Conservation (phyloP, 352 stramenopile species). For the Globisporangium okanoganense region DNA sequence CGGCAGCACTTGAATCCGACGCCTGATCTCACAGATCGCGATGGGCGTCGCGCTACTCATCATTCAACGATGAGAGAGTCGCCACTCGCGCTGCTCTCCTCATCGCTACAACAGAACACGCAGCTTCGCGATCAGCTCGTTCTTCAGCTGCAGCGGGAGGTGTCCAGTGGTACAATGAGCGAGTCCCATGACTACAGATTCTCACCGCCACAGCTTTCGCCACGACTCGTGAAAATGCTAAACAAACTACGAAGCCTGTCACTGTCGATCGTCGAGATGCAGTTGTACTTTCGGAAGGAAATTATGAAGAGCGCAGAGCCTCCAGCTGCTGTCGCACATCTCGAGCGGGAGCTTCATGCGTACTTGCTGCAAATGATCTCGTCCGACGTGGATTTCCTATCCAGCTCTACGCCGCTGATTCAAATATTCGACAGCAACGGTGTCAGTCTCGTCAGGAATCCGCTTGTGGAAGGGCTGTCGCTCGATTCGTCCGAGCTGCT, state of each 20-base stretch:
- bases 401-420: constrained; percentile 27
- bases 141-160: constrained; percentile 36
- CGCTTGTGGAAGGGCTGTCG: constrained; percentile 57
- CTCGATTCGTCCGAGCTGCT: constrained; percentile 68
- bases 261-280: constrained; percentile 59
- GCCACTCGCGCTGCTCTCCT: constrained; percentile 31
- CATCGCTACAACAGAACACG: constrained; percentile 49
- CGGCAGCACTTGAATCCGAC: constrained; percentile 8
- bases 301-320: constrained; percentile 1
- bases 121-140: constrained; percentile 39
- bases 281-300: constrained; percentile 50
- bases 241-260: constrained; percentile 60
- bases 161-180: constrained; percentile 14
- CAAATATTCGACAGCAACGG: constrained; percentile 42
- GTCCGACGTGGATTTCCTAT: constrained; percentile 47
- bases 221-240: constrained; percentile 40
- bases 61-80: neutral
- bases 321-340: constrained; percentile 14
- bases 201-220: constrained; percentile 23
- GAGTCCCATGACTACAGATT: constrained; percentile 21
- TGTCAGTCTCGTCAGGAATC: constrained; percentile 48
- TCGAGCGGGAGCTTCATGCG: constrained; percentile 41
- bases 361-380: constrained; percentile 45
- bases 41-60: neutral
- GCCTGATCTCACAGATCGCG: neutral